phyloP scores from a whole-genome alignment of 192 early-diverging fungal genomes.

The Coemansia sp. region DNA sequence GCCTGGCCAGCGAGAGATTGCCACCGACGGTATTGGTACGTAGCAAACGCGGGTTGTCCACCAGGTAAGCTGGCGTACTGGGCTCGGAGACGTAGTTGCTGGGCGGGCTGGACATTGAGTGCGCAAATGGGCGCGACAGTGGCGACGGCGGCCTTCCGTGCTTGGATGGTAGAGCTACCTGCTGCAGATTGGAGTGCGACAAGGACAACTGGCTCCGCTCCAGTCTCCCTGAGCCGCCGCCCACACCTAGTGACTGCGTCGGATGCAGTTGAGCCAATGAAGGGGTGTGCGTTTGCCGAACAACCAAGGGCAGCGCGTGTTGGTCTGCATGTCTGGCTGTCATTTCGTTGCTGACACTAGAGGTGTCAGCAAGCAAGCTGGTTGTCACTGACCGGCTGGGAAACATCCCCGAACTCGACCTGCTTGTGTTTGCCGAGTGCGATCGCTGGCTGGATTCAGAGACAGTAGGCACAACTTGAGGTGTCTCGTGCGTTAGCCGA shows the following conservation, averaged over 20 bases:
- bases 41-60: background rate
- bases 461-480: background rate
- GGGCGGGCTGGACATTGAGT: slow-evolving; percentile 10
- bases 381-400: slow-evolving; percentile 31
- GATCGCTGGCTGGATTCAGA: background rate
- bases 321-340: background rate
- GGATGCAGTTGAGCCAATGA: slow-evolving; percentile 8
- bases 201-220: slow-evolving; percentile 29
- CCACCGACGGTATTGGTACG: background rate
- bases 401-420: slow-evolving; percentile 45
- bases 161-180: slow-evolving; percentile 1
- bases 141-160: slow-evolving; percentile 17
- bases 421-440: slow-evolving; percentile 22
- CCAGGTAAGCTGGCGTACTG: slow-evolving; percentile 16
- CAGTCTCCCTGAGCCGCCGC: background rate
- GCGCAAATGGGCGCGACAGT: slow-evolving; percentile 6
- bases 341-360: slow-evolving; percentile 25
- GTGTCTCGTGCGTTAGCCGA: background rate
- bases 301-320: background rate
- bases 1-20: background rate
- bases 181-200: slow-evolving; percentile 46
- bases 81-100: slow-evolving; percentile 27
- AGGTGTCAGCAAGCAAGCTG: background rate
- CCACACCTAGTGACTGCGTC: background rate
- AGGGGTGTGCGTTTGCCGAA: background rate